Evolutionary conservation across 2,329 filamentous ascomycete species (phyloP), one percentile per base, ranked within the genome.

Genomic region (Oidium heveae): DNA sequence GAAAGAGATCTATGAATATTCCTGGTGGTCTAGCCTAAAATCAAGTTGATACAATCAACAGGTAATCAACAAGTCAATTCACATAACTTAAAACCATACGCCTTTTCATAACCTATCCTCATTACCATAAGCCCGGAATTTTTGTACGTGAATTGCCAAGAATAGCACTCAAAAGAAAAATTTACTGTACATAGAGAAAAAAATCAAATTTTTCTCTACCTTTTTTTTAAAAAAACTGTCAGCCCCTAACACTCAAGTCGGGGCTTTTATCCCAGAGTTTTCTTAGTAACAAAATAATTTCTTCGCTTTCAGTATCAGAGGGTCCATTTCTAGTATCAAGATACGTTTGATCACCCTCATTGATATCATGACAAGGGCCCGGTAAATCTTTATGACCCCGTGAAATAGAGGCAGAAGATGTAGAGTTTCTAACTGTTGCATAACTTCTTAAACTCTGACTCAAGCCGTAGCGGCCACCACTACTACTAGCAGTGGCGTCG

Each of bases 231-330:
- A 28, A 28, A 28, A 28, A 3, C 3, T 6, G 3, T 28, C 24
- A 28, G 24, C 36, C 58, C 53, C 76, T 79, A 32, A 72, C 72
- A 60, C 74, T 74, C 56, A 79, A 66, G 60, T 79, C 74, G 64
- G 71, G 67, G 52, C 70, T 74, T 68, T 75, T 79, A 49, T 80
- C 76, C 77, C 77, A 81, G 52, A 81, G 64, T 58, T 74, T 75
- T 55, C 76, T 68, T 54, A 81, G 65, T 46, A 79, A 60, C 4
- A 72, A 67, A 1, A 71, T 66, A 0, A 74, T 72, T 10, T 69
- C 71, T 52, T 61, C 62, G 52, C 74, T 72, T 28, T 73, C 73
- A 22, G 71, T 69, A n/a, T 54, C 56, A 51, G 53, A 52, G 15
- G 39, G 16, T n/a, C 41, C n/a, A 57, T 55, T 20, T 54, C 54